Percentiles rank a stretch among this genome's conserved stretches.
Evolutionary conservation across 805 yeast species (phyloP).

Genomic region (Yamadazyma takamatsuzukensis): DNA sequence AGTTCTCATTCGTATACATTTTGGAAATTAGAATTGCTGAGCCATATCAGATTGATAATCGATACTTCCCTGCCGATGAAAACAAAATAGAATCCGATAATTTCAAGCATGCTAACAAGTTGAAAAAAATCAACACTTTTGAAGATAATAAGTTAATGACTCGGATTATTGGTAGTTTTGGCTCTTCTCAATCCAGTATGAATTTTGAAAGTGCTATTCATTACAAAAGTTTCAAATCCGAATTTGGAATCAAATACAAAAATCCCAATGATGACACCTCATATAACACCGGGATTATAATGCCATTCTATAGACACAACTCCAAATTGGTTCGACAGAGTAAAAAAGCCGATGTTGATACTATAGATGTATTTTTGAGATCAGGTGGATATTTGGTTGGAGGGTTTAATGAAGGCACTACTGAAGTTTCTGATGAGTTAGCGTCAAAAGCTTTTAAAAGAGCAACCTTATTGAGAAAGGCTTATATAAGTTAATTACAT

Average conservation of each 20-base stretch:
- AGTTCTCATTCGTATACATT: conserved; percentile 45
- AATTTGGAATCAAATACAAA: conserved; percentile 47
- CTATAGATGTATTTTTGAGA: conserved; percentile 44
- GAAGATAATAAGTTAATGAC: conserved; percentile 41
- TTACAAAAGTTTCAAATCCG: conserved; percentile 45
- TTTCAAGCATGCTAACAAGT: conserved; percentile 34
- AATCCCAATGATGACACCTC: conserved; percentile 24
- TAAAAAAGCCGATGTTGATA: conserved; percentile 8
- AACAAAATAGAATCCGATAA: conserved; percentile 43
- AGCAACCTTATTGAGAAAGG: conserved; percentile 45
- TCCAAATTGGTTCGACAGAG: conserved; percentile 43
- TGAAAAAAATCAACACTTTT: conserved; percentile 18
- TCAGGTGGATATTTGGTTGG: conserved; percentile 53
- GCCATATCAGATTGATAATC: conserved; percentile 35
- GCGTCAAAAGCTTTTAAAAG: conserved; percentile 46
- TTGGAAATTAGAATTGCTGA: conserved; percentile 51
- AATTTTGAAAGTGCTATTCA: conserved; percentile 38
- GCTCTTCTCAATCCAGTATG: conserved; percentile 17
- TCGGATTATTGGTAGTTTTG: conserved; percentile 45
- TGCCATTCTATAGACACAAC: conserved; percentile 48
- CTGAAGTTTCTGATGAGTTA: conserved; percentile 24
- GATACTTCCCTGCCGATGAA: conserved; percentile 41
- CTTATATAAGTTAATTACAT: conserved; percentile 31
- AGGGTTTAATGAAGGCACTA: conserved; percentile 41
- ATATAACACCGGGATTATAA: conserved; percentile 47